Evolutionary conservation across 345 rosid genomes (phyloP).

Genomic region (Trapa bicornis): DNA sequence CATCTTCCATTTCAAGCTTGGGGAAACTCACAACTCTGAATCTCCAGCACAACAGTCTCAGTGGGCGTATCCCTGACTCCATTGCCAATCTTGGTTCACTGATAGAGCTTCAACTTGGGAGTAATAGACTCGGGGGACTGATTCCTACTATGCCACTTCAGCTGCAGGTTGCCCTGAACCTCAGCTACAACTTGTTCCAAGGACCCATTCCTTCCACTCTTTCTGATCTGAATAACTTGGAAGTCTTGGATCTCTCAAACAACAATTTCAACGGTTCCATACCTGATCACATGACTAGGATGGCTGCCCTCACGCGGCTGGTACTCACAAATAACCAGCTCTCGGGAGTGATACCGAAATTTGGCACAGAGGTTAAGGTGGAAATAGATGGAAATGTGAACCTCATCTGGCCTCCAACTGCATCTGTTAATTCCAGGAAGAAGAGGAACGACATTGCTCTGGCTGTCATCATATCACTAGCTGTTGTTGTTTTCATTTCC

Average conservation of each 20-base stretch:
- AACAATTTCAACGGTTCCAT: slow-evolving; percentile 40
- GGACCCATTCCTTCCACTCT: slow-evolving; percentile 39
- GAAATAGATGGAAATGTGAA: slow-evolving; percentile 33
- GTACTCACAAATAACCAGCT: slow-evolving; percentile 53
- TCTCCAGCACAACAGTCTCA: slow-evolving; percentile 45
- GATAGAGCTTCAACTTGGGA: slow-evolving; percentile 66
- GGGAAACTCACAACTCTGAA: slow-evolving; percentile 22
- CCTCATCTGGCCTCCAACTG: not conserved
- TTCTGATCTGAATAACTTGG: slow-evolving; percentile 24
- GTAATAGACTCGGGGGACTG: slow-evolving; percentile 37
- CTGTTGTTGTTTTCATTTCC: slow-evolving; percentile 20
- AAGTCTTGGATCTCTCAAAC: slow-evolving; percentile 68
- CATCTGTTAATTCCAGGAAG: not conserved
- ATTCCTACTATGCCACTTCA: slow-evolving; percentile 47
- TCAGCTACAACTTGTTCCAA: slow-evolving; percentile 47
- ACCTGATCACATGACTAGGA: slow-evolving; percentile 16
- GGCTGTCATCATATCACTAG: slow-evolving; percentile 26
- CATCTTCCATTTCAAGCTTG: slow-evolving; percentile 38
- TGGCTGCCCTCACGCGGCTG: slow-evolving; percentile 34
- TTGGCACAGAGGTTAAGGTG: slow-evolving; percentile 16
- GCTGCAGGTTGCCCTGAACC: slow-evolving; percentile 63
- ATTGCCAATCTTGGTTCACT: slow-evolving; percentile 22
- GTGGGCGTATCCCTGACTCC: slow-evolving; percentile 40
- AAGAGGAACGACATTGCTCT: slow-evolving; percentile 21
- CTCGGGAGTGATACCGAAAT: slow-evolving; percentile 31